Conservation (phyloP, 768 basidiomycete genomes). For the Lyophyllum decastes region DNA sequence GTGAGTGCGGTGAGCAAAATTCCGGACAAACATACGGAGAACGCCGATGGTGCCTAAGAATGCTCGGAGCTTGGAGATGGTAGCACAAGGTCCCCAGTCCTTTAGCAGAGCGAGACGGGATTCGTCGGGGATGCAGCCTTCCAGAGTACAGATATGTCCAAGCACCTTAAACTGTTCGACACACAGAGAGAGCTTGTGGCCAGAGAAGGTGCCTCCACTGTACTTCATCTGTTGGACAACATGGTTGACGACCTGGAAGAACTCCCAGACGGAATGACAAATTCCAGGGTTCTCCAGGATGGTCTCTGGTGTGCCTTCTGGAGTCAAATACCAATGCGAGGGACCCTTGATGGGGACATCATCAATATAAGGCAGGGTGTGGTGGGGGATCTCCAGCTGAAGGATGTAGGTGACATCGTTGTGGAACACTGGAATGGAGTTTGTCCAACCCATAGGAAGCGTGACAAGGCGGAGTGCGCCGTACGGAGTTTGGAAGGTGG, state of each 20-base stretch:
- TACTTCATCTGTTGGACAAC: conserved; percentile 38
- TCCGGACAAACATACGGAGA: conserved; percentile 23
- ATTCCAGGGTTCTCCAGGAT: conserved; percentile 38
- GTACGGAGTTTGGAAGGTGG: conserved; percentile 39
- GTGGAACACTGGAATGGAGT: conserved; percentile 37
- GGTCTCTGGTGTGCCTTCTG: conserved; percentile 31
- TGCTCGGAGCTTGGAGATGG: conserved; percentile 21
- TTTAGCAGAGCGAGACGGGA: conserved; percentile 8
- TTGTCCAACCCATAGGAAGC: conserved; percentile 27
- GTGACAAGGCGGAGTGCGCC: conserved; percentile 31
- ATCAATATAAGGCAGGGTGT: conserved; percentile 38
- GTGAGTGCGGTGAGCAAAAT: conserved; percentile 19
- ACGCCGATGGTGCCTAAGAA: conserved; percentile 33
- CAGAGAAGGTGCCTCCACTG: conserved; percentile 36
- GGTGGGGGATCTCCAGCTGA: conserved; percentile 37
- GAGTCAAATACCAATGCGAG: conserved; percentile 24
- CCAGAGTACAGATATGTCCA: conserved; percentile 37
- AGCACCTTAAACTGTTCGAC: conserved; percentile 28
- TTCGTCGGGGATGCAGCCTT: conserved; percentile 30
- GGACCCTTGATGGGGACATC: conserved; percentile 37
- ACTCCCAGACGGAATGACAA: conserved; percentile 39
- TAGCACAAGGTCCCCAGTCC: conserved; percentile 25
- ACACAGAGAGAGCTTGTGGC: conserved; percentile 33
- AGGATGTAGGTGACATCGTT: conserved; percentile 38
- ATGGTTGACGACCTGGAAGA: conserved; percentile 33